Percentiles rank a stretch among this genome's conserved stretches.
phyloP scores from a whole-genome alignment of 1,139 yeast genomes.

The Yamadazyma taylorii region DNA sequence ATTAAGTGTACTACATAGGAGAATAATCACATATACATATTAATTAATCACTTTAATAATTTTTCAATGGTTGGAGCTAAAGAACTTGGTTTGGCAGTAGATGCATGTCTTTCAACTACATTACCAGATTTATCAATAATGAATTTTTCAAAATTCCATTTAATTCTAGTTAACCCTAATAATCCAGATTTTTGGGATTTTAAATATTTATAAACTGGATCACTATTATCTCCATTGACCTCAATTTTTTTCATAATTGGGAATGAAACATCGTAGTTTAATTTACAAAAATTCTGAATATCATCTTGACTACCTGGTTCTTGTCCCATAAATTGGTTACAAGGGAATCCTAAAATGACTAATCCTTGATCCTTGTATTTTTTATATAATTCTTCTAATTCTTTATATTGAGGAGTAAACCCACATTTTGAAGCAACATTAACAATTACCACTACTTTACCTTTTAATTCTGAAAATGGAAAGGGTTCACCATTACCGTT shows the following conservation, averaged over 20 bases:
- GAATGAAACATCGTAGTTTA: conserved; percentile 66
- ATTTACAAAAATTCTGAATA: conserved; percentile 38
- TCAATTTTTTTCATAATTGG: conserved; percentile 85
- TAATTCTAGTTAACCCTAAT: conserved; percentile 45
- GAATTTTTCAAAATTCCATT: conserved; percentile 55
- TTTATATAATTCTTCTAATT: conserved; percentile 77
- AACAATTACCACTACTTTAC: conserved; percentile 87
- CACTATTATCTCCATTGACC: conserved; percentile 82
- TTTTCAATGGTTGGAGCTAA: conserved; percentile 39
- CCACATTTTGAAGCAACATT: conserved; percentile 94
- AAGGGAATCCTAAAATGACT: conserved; percentile 86
- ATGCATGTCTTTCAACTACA: conserved; percentile 44
- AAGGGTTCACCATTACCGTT: conserved; percentile 57
- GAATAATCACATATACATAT: background rate
- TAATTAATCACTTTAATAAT: conserved; percentile 26
- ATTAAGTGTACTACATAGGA: too few relatives aligned
- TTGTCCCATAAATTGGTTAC: conserved; percentile 63
- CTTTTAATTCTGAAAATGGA: conserved; percentile 70
- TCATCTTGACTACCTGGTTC: conserved; percentile 47
- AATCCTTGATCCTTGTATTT: conserved; percentile 76
- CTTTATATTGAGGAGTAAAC: conserved; percentile 79
- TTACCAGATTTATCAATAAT: conserved; percentile 46
- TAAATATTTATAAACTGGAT: conserved; percentile 77
- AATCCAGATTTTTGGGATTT: conserved; percentile 52
- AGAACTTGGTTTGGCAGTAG: conserved; percentile 42